phyloP scores from a whole-genome alignment of 2,329 filamentous ascomycete species.

The Parafenestella ontariensis region DNA sequence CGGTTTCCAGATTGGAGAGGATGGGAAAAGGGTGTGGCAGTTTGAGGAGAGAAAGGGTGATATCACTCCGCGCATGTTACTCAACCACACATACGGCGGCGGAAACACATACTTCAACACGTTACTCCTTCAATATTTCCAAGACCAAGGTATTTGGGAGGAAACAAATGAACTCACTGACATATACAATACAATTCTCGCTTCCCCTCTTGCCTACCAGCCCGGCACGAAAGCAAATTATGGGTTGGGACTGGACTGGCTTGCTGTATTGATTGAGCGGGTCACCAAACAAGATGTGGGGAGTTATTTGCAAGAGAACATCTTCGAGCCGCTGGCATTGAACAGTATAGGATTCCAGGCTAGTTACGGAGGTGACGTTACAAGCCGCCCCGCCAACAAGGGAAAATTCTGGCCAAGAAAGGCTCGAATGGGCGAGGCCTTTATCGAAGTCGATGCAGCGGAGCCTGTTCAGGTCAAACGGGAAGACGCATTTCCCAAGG shows the following conservation, averaged over 20 bases:
- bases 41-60: conserved; percentile 18
- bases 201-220: conserved; percentile 35
- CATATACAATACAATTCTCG: conserved; percentile 16
- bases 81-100: conserved; percentile 60
- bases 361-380: conserved; percentile 50
- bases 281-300: conserved; percentile 49
- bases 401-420: conserved; percentile 59
- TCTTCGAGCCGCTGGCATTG: conserved; percentile 27
- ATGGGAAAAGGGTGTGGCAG: conserved; percentile 13
- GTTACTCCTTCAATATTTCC: conserved; percentile 39
- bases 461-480: conserved; percentile 13
- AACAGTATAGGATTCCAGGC: conserved; percentile 21
- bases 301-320: conserved; percentile 20
- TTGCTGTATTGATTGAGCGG: conserved; percentile 54
- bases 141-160: conserved; percentile 13
- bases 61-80: conserved; percentile 44
- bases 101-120: conserved; percentile 53
- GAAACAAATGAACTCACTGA: conserved; percentile 21
- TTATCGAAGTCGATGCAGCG: conserved; percentile 12
- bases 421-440: conserved; percentile 56
- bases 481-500: conserved; percentile 20
- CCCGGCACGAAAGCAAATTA: conserved; percentile 61
- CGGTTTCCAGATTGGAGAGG: conserved; percentile 6
- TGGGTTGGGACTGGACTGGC: conserved; percentile 59
- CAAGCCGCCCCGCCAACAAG: conserved; percentile 13